A percentile compares a stretch with the other conserved stretches of the same genome.
phyloP scores from a whole-genome alignment of 2,329 filamentous ascomycete genomes.

The Sclerotinia nivalis region DNA sequence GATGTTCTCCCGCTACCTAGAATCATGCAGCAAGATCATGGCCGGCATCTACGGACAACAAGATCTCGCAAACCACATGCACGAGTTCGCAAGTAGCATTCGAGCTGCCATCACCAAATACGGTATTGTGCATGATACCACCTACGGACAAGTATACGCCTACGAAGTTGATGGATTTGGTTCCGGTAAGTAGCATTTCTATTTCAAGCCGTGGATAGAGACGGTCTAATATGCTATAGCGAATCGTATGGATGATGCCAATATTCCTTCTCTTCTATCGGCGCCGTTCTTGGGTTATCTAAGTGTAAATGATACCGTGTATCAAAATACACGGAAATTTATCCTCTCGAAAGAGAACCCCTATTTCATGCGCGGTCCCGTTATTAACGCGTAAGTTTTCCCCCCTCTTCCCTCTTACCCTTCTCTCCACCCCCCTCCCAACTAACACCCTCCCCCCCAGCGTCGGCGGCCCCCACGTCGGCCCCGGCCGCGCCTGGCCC shows the following conservation, averaged over 20 bases:
- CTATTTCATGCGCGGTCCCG: conserved; percentile 60
- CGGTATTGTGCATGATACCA: conserved; percentile 65
- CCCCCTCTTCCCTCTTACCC: conserved; percentile 50
- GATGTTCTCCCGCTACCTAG: conserved; percentile 70
- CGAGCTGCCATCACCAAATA: conserved; percentile 67
- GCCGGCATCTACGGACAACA: conserved; percentile 48
- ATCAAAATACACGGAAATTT: conserved; percentile 78
- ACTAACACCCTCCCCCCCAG: conserved; percentile 30
- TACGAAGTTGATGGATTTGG: conserved; percentile 78
- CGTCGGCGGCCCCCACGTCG: conserved; percentile 72
- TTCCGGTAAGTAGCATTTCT: conserved; percentile 41
- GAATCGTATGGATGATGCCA: conserved; percentile 72
- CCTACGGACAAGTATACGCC: conserved; percentile 69
- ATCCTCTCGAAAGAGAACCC: conserved; percentile 75
- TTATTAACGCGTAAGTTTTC: conserved; percentile 56
- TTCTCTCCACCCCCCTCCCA: conserved; percentile 52
- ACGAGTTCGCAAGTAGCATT: conserved; percentile 61
- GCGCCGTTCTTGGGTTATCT: conserved; percentile 65
- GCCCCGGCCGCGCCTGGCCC: conserved; percentile 56
- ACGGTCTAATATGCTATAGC: conserved; percentile 35
- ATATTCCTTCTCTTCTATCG: conserved; percentile 66
- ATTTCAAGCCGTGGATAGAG: no score
- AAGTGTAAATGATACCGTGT: conserved; percentile 60
- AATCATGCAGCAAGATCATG: conserved; percentile 54
- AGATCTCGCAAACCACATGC: conserved; percentile 59